Percentiles rank a stretch among this genome's conserved stretches.
Evolutionary conservation across 2,329 filamentous ascomycete genomes (phyloP).

Genomic region (Tetracladium maxilliforme): DNA sequence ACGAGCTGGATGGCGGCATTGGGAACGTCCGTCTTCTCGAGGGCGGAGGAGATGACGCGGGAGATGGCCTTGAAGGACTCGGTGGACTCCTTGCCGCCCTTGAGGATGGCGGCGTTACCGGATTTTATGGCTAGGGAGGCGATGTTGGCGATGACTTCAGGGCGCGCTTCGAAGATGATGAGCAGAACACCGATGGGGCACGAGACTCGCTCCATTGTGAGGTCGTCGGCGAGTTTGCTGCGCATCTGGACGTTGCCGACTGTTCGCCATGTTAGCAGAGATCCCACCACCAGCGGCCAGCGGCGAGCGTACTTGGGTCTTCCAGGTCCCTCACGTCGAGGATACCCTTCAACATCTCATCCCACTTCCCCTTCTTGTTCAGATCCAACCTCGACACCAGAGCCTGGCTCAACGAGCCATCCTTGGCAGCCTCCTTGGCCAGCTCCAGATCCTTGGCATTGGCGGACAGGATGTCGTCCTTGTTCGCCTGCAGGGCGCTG

Average conservation of each 20-base stretch:
- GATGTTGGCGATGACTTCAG: constrained; percentile 97
- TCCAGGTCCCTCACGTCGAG: constrained; percentile 71
- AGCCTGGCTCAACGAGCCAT: constrained; percentile 65
- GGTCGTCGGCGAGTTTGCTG: constrained; percentile 73
- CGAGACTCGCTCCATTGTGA: constrained; percentile 75
- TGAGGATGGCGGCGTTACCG: constrained; percentile 90
- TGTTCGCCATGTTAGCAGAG: constrained; percentile 16
- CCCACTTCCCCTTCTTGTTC: constrained; percentile 77
- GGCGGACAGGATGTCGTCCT: constrained; percentile 66
- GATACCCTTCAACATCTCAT: constrained; percentile 95
- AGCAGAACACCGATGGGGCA: constrained; percentile 95
- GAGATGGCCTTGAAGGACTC: constrained; percentile 92
- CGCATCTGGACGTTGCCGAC: constrained; percentile 75
- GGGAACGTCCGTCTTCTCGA: constrained; percentile 61
- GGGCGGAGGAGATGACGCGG: constrained; percentile 64
- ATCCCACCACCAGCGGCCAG: constrained; percentile 1
- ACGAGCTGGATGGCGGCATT: constrained; percentile 85
- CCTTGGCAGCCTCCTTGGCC: constrained; percentile 58
- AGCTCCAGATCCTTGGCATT: constrained; percentile 71
- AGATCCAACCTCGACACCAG: constrained; percentile 82
- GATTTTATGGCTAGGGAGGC: constrained; percentile 92
- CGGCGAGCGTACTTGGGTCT: constrained; percentile 53
- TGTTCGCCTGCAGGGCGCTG: constrained; percentile 53
- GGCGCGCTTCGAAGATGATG: constrained; percentile 95
- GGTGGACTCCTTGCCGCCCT: constrained; percentile 91